Percentiles rank a stretch among this genome's conserved stretches.
Conservation (phyloP, 2,329 filamentous ascomycete species). For the Pseudonectria buxi region DNA sequence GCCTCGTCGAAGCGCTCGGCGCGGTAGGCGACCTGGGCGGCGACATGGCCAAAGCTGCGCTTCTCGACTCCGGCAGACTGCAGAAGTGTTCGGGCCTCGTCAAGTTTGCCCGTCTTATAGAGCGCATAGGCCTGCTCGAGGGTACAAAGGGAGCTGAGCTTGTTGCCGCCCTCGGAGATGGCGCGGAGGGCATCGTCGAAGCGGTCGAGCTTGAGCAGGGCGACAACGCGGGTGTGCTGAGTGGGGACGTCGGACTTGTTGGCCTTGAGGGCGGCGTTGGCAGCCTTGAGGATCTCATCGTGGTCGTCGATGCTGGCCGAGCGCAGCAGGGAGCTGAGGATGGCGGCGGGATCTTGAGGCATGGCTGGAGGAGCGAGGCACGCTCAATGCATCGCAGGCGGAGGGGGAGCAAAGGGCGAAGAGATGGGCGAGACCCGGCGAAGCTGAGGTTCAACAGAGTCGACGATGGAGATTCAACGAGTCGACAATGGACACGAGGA, state of each 20-base stretch:
- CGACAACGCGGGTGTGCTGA: constrained; percentile 64
- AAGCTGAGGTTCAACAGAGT: too few relatives aligned
- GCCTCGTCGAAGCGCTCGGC: constrained; percentile 66
- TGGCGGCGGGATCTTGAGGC: constrained; percentile 41
- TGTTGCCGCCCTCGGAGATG: constrained; percentile 56
- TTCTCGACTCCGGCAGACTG: constrained; percentile 25
- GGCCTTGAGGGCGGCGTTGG: constrained; percentile 54
- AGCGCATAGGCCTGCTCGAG: constrained; percentile 76
- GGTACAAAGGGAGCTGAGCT: constrained; percentile 52
- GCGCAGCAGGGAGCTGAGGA: constrained; percentile 49
- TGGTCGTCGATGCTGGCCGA: constrained; percentile 59
- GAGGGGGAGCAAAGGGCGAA: background rate
- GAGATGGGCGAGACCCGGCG: background rate
- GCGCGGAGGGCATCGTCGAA: constrained; percentile 69
- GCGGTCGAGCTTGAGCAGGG: constrained; percentile 74
- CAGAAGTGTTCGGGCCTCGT: constrained; percentile 51
- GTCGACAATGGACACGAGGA: background rate
- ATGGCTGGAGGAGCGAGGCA: constrained; percentile 17
- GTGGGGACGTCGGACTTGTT: constrained; percentile 53
- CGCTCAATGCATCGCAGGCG: constrained; percentile 17
- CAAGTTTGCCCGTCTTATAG: constrained; percentile 68
- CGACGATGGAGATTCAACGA: background rate
- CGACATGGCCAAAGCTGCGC: constrained; percentile 44
- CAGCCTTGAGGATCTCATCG: constrained; percentile 61
- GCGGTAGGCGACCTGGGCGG: constrained; percentile 66